Base-by-base conservation (phyloP, 2,329 filamentous ascomycete species). In the Bipolaris oryzae region DNA sequence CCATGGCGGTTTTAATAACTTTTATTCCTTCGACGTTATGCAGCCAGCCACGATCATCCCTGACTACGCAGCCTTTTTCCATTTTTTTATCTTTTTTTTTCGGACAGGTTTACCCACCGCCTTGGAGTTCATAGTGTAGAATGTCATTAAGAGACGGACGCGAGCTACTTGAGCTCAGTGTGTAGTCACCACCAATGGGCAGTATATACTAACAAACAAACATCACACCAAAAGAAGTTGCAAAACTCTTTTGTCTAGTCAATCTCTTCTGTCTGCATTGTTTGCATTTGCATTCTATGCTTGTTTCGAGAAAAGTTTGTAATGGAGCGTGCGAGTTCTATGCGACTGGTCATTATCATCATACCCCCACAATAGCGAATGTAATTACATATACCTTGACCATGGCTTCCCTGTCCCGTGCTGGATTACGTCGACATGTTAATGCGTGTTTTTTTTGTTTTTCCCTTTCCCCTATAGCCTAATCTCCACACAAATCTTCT, bases 271-370 rank as follows among this genome's bases (percentile, higher is more conserved):
- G 21, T 42, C 21, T 13, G 39, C 39, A 23, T 42, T 15, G 20
- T n/a, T 45, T 50, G 58, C 50, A 23, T 2, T 54, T 61, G 58
- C 60, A 23, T 35, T 53, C 49, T 52, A 34, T 44, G 50, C 47
- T 52, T 54, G 50, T 35, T 49, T 48, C 28, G 23, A n/a, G 60
- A 59, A 58, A 50, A 55, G 20, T 25, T 58, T 64, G 61, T 64
- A 62, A 64, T 63, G 20, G 50, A 57, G 54, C 54, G 39, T 49
- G 46, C 47, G 53, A 44, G 47, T 21, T 34, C 9, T 44, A 18
- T 44, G 15, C 44, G 25, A 34, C 11, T 23, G 21, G 47, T 47
- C 33, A 45, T 46, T 47, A 55, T 50, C 42, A 39, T 41, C 44
- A 54, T 54, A 54, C 51, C 51, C 49, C 51, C 33, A 48, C 50